Conservation (phyloP, 2,329 filamentous ascomycete genomes). For the Hypomyces rosellus region DNA sequence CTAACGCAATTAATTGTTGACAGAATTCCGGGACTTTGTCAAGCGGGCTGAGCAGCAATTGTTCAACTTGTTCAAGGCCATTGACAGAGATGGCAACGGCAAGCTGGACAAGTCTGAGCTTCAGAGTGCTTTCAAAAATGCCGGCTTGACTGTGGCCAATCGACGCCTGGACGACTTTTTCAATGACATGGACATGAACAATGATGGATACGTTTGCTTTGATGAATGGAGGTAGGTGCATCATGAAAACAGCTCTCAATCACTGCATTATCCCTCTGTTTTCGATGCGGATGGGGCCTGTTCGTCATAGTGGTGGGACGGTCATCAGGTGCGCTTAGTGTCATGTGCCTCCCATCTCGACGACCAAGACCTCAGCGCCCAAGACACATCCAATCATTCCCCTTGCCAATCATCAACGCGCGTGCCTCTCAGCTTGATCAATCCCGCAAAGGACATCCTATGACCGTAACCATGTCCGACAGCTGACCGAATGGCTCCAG, state of each 20-base stretch:
- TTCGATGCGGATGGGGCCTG: too few species aligned
- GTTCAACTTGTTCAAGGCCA: constrained; percentile 71
- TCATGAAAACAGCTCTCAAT: background rate
- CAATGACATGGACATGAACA: constrained; percentile 79
- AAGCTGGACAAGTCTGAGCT: constrained; percentile 84
- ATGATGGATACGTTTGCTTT: constrained; percentile 82
- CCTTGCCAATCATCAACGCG: background rate
- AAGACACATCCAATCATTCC: constrained; percentile 1
- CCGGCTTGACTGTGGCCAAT: constrained; percentile 71
- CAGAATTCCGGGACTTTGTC: constrained; percentile 88
- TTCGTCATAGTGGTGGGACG: constrained; percentile 5
- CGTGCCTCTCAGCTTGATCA: too few species aligned
- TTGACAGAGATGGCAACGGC: constrained; percentile 81
- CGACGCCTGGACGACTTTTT: constrained; percentile 82
- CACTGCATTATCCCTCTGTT: background rate
- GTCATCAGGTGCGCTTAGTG: constrained; percentile 10
- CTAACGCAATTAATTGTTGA: background rate
- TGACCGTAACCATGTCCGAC: constrained; percentile 13
- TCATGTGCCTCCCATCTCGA: constrained; percentile 17
- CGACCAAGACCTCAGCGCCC: background rate
- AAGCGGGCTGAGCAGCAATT: constrained; percentile 81
- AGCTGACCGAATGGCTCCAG: constrained; percentile 37
- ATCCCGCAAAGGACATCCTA: too few species aligned
- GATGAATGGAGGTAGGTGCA: constrained; percentile 87
- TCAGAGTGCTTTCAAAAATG: constrained; percentile 66